Conservation (phyloP, 306 rosid genomes). For the Gillenia trifoliata region DNA sequence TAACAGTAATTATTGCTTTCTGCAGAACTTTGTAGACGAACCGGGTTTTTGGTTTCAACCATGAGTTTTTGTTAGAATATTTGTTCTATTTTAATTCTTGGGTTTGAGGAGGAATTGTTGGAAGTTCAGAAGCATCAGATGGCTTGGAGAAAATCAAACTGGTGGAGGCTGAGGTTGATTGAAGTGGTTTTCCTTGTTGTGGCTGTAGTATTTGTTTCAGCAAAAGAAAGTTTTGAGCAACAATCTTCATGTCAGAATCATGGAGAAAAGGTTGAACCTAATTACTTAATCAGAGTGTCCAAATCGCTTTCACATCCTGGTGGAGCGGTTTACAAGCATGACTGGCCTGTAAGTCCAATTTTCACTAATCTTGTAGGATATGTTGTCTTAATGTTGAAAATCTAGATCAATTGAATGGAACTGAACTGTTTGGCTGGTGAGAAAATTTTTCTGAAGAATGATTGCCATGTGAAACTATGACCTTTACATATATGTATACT, state of each 20-base stretch:
- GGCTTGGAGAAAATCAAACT: slow-evolving; percentile 10
- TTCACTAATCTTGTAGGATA: not conserved
- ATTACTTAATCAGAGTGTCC: slow-evolving; percentile 20
- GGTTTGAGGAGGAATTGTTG: not conserved
- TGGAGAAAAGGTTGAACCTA: slow-evolving; percentile 4
- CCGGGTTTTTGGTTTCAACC: not conserved
- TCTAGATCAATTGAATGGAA: not conserved
- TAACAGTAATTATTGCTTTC: not conserved
- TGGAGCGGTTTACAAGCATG: slow-evolving; percentile 37
- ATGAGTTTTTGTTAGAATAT: not conserved
- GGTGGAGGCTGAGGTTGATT: slow-evolving; percentile 27
- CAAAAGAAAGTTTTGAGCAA: slow-evolving; percentile 22
- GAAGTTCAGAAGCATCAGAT: not conserved
- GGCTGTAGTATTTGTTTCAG: slow-evolving; percentile 37
- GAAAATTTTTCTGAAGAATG: not conserved
- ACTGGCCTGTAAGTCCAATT: slow-evolving; percentile 53
- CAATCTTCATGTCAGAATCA: slow-evolving; percentile 18
- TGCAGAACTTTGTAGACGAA: not conserved
- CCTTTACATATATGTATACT: not conserved
- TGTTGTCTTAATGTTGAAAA: not conserved
- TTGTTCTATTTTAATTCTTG: not conserved
- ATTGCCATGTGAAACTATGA: not conserved
- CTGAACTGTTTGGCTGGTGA: not conserved
- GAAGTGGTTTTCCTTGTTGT: slow-evolving; percentile 15
- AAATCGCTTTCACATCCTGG: slow-evolving; percentile 39